Base-by-base conservation (phyloP, 495 filamentous ascomycete genomes). In the Lepidopterella palustris region DNA sequence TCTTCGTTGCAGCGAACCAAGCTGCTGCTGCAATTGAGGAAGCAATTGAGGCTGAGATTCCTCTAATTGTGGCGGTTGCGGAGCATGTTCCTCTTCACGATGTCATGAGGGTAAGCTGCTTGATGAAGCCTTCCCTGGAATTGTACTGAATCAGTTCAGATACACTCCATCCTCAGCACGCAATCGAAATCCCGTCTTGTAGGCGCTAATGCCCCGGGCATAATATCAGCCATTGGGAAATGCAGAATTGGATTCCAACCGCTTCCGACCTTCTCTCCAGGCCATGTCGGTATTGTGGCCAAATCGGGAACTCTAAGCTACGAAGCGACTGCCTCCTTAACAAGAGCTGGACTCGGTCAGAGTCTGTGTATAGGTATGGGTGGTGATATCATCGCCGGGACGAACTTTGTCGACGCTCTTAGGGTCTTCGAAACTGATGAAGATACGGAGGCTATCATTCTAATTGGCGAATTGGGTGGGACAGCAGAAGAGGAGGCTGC, bases 71-170 rank as follows among this genome's bases (percentile, higher is more conserved):
- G 4, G 88, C 89, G 9, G 91, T 96, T 42, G 91, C 91, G 1
- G 91, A 96, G 70, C 91, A 96, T 70, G 89, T 96, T 53, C 90
- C 91, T 5, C 71, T 95, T 32, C 89, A 95, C 73, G 88, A 95
- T 67, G 86, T 95, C 56, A 77, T 93, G 53, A 78, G 87, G 62
- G 90, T 90, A 76, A 62, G 81, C 65, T 27, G 6, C 18, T 32
- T 65, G 10, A 10, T 59, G 31, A 4, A 50, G 18, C 59, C 8
- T 13, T n/a, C 18, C 24, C 5, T 31, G 49, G 53, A 69, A n/a
- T 67, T 50, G 32, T 31, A 0, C 45, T 64, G 50, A 52, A 56
- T 8, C 20, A 2, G 18, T 45, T n/a, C 50, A 86, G 82, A 84
- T 95, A 49, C 83, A 88, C 56, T 86, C 83, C 1, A 88, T 95